Base-by-base conservation (phyloP, 345 rosid genomes). In the Limnanthes douglasii region DNA sequence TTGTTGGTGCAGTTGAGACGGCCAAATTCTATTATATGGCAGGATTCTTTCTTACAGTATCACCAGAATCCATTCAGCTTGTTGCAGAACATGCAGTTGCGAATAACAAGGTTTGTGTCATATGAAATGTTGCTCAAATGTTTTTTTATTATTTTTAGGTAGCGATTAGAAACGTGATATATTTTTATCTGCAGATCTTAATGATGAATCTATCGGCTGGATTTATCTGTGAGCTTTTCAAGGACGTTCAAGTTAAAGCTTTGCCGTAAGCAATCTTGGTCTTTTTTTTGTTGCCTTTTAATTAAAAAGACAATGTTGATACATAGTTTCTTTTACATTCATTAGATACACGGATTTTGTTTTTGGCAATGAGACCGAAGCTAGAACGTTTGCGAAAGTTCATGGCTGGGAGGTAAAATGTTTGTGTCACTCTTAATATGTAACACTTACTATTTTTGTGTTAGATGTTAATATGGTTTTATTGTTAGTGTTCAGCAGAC, bases 291-390 rank as follows among this genome's bases (percentile, higher is more conserved):
- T 30, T 38, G 14, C 10, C 5, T 25, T 20, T 13, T 12, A 12
- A 28, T n/a, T n/a, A n/a, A n/a, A n/a, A n/a, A 8, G 34, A 21
- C 14, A 12, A 35, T 42, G 17, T 43, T 8, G 10, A 21, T 6
- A 21, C 13, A 16, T 3, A 8, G n/a, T 33, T 18, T 53, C 20
- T 25, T n/a, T n/a, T 11, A 14, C 14, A 4, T 26, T 20, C 50
- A n/a, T 11, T 59, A 88, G 95, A 44, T 90, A 80, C 46, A 55
- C 73, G 79, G 98, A 90, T 66, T 70, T 51, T 50, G 68, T 90
- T 31, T 90, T 90, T 58, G 98, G 96, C 12, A 90, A 80, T 31
- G 96, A 90, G 69, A 80, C 94, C 0, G 98, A 90, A 61, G 96
- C 96, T 12, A 75, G 73, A 60, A 78, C 93, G 46, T 84, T 84